A percentile compares a stretch with the other conserved stretches of the same genome.
phyloP scores from a whole-genome alignment of 257 asterid species.

The Solanum phureja region DNA sequence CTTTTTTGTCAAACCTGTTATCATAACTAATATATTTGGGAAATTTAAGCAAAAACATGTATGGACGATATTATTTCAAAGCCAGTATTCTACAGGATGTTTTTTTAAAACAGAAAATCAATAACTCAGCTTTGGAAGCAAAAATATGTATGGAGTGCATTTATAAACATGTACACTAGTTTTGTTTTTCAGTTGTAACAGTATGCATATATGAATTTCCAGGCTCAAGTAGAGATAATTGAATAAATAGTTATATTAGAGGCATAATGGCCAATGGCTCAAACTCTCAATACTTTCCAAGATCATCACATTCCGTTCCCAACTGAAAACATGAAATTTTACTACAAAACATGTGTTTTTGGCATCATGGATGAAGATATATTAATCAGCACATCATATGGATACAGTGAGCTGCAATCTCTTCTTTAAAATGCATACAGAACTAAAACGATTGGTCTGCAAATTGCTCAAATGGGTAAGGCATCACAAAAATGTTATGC shows the following conservation, averaged over 20 bases:
- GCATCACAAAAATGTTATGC: neutral
- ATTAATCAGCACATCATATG: neutral
- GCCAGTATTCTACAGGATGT: neutral
- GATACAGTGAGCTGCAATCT: neutral
- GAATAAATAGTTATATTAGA: neutral
- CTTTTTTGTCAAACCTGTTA: neutral
- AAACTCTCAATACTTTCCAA: neutral
- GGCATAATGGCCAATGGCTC: neutral
- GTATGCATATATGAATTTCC: neutral
- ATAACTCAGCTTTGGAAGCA: neutral
- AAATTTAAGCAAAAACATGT: neutral
- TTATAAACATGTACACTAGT: neutral
- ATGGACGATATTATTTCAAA: neutral
- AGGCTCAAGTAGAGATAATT: neutral
- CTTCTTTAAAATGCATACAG: neutral
- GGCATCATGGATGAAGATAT: neutral
- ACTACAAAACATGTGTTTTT: neutral
- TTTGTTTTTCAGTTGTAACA: neutral
- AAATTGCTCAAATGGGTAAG: neutral
- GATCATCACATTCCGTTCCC: neutral
- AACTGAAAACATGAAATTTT: neutral
- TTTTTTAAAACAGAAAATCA: neutral
- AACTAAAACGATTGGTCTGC: neutral
- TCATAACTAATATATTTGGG: neutral
- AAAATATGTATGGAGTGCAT: neutral